A percentile compares a stretch with the other conserved stretches of the same genome.
Conservation (phyloP, 768 basidiomycete genomes). For the Termitomyces sp. region DNA sequence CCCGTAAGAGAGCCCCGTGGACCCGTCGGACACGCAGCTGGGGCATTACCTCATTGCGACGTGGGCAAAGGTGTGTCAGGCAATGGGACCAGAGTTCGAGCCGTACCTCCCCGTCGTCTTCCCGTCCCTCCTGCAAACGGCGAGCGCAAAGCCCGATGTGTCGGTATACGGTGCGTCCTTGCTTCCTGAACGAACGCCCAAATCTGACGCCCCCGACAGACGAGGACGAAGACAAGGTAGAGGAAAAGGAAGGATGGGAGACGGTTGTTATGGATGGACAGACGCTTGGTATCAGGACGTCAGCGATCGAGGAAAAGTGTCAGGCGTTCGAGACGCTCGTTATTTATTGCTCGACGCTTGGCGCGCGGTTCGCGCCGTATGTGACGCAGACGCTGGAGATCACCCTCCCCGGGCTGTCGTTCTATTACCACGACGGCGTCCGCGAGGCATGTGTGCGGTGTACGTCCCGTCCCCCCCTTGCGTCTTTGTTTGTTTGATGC, state of each 20-base stretch:
- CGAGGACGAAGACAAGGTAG: neutral
- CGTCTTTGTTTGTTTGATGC: neutral
- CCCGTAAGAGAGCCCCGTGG: slow-evolving; percentile 53
- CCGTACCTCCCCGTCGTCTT: slow-evolving; percentile 84
- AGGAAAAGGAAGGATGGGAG: neutral
- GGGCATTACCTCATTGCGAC: slow-evolving; percentile 77
- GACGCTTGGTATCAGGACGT: neutral
- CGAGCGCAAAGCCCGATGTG: slow-evolving; percentile 76
- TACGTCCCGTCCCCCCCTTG: too few relatives aligned
- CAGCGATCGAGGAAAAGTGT: neutral
- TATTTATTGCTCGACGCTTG: neutral
- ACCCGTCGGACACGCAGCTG: slow-evolving; percentile 67
- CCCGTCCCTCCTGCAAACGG: slow-evolving; percentile 69
- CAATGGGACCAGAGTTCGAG: slow-evolving; percentile 79
- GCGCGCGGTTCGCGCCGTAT: neutral
- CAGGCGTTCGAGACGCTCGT: neutral
- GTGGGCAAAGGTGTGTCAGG: slow-evolving; percentile 87
- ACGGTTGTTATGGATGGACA: neutral
- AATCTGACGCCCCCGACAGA: neutral
- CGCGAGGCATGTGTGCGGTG: slow-evolving; percentile 68
- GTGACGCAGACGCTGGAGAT: slow-evolving; percentile 67
- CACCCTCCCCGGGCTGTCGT: slow-evolving; percentile 61
- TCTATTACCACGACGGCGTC: slow-evolving; percentile 84
- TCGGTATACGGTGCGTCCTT: slow-evolving; percentile 55
- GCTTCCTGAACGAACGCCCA: neutral